A percentile compares a stretch with the other conserved stretches of the same genome.
phyloP scores from a whole-genome alignment of 2,329 filamentous ascomycete species.

The Aplosporella prunicola region DNA sequence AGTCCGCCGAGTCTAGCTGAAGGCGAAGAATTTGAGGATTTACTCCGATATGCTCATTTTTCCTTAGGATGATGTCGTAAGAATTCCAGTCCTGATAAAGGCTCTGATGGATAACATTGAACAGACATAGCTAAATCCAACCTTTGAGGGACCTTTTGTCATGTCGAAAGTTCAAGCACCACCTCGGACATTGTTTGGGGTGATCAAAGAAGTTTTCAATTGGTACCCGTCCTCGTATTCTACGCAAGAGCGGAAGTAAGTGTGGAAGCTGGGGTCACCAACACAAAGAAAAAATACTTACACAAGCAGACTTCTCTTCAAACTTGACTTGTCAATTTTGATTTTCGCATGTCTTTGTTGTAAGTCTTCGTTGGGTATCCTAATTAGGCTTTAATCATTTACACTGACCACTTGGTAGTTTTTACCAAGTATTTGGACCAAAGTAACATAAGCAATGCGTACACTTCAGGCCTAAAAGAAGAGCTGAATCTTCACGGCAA shows the following conservation, averaged over 20 bases:
- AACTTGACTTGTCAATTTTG: slow-evolving; percentile 27
- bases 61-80: neutral
- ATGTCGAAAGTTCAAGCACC: too few species aligned
- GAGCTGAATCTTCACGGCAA: slow-evolving; percentile 21
- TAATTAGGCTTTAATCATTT: neutral
- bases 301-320: slow-evolving; percentile 20
- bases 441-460: slow-evolving; percentile 22
- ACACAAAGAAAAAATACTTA: slow-evolving; percentile 14
- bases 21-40: neutral
- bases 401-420: too few species aligned
- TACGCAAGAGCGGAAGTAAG: slow-evolving; percentile 23
- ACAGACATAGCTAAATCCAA: too few species aligned
- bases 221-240: slow-evolving; percentile 30
- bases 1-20: too few species aligned
- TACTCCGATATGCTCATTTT: slow-evolving; percentile 6
- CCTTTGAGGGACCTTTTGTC: too few species aligned
- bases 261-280: slow-evolving; percentile 18
- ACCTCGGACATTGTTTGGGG: slow-evolving; percentile 4
- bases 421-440: slow-evolving; percentile 29
- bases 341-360: slow-evolving; percentile 31
- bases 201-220: slow-evolving; percentile 15
- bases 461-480: slow-evolving; percentile 25
- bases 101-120: too few species aligned
- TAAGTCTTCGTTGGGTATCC: slow-evolving; percentile 15
- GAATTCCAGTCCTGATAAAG: too few species aligned